Evolutionary conservation across 805 yeast genomes (phyloP), one percentile per base, ranked within the genome.

Genomic region (Saturnispora ahearnii): DNA sequence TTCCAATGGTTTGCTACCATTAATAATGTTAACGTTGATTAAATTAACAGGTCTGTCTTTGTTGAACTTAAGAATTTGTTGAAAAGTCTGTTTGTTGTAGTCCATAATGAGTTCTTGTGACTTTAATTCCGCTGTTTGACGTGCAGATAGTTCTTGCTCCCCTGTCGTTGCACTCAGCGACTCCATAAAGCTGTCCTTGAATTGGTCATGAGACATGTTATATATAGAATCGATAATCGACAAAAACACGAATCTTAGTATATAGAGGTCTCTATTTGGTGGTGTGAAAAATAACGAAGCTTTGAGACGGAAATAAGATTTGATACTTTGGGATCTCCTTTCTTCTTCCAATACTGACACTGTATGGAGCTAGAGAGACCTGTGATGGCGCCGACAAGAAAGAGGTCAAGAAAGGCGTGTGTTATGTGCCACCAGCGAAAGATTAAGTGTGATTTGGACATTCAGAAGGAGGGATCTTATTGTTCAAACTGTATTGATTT

Each of bases 341-440:
- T 12, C 12, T 24, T 5, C 9, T 26, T 28, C 13, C 13, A 26
- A 28, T 5, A 41, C 7, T 15, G 18, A 21, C 36, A 26, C n/a
- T 6, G 3, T 18, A 10, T 8, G 13, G 24, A 18, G 21, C 15
- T 36, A 36, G 15, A 33, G 15, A 7, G 7, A 38, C 11, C 5
- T 13, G n/a, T 3, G 12, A 21, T 12, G 18, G 41, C 12, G 18
- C 41, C 30, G 22, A 75, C 73, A 52, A 60, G 78, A 51, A 77
- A 84, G 44, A 67, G 88, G 46, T 83, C 87, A 1, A 68, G 84
- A 10, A 66, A 87, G 41, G 91, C 90, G 2, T 84, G 93, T 60
- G 74, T 77, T 36, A 83, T 84, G n/a, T 86, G 93, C 60, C 80
- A 87, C 49, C 75, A 82, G 5, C 70, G 93, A 32, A 85, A 85